Evolutionary conservation across 2,329 filamentous ascomycete genomes (phyloP), one percentile per base, ranked within the genome.

Genomic region (Aspergillus bombycis): DNA sequence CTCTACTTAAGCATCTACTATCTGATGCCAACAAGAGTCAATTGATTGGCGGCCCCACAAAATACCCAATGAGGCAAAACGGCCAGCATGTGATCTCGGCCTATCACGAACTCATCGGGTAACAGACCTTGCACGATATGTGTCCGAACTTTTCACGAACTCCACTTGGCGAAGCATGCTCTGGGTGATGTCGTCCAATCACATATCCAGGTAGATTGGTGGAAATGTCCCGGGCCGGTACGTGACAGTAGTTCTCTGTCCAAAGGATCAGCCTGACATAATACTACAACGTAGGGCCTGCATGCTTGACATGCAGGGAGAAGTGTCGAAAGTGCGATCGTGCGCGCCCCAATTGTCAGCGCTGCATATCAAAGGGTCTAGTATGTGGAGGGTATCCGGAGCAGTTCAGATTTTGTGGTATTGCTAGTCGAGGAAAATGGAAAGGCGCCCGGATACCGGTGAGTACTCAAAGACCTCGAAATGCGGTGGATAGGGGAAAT

Each of bases 261-360:
- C 4, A 28, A 30, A n/a, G 6, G 46, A 50, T n/a, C 11, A 30
- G 14, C 26, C 26, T 50, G 26, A 50, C 46, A 48, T 28, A 23
- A 26, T 36, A 41, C 38, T 28, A 28, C 45, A 23, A 45, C 10
- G 19, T n/a, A 75, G 74, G 70, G 54, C 71, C 74, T 26, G 74
- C 74, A 48, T 76, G 74, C 61, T 61, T 72, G 62, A 76, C 74
- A 61, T 76, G 74, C 58, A 70, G 74, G 62, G 70, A 75, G 61
- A 76, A 76, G 60, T 75, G 71, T 48, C 72, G 74, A 21, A 69
- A 69, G 65, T 76, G 74, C 57, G 74, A 76, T 58, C 73, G 73
- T 2, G 66, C 62, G 26, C 69, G 72, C n/a, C 74, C 74, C 4
- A 65, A 64, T 19, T 76, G 74, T 48, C 68, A 71, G 58, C 68